These are phyloP conservation scores for Penicillium tannophilum DNA, from an alignment of 495 filamentous ascomycete species.

Conservation along the genomic window DNA sequence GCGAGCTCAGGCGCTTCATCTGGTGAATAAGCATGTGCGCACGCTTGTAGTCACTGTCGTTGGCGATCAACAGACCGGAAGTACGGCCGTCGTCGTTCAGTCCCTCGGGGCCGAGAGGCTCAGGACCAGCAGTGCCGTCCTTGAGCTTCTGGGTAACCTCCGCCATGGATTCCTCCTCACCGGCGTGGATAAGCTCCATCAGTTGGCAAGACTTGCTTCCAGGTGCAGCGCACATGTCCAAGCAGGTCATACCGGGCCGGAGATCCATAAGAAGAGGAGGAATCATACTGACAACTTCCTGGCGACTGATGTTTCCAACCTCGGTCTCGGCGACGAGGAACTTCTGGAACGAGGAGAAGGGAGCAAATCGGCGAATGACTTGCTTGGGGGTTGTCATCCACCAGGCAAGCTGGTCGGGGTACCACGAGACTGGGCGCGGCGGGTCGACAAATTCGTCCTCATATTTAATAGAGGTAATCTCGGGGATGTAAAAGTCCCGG, in stretches of 20 bases:
- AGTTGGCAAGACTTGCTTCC: slow-evolving; percentile 96
- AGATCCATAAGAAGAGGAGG: slow-evolving; percentile 92
- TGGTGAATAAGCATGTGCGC: slow-evolving; percentile 97
- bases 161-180: slow-evolving; percentile 81
- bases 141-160: slow-evolving; percentile 58
- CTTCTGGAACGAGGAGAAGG: slow-evolving; percentile 93
- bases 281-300: slow-evolving; percentile 98
- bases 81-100: slow-evolving; percentile 81
- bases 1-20: slow-evolving; percentile 93
- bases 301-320: slow-evolving; percentile 94
- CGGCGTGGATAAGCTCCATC: slow-evolving; percentile 88
- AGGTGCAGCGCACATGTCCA: slow-evolving; percentile 95
- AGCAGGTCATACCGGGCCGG: slow-evolving; percentile 82
- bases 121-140: slow-evolving; percentile 49
- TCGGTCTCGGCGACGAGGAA: slow-evolving; percentile 97
- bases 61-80: slow-evolving; percentile 90
- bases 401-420: slow-evolving; percentile 92
- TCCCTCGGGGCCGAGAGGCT: slow-evolving; percentile 47
- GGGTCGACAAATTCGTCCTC: slow-evolving; percentile 80
- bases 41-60: slow-evolving; percentile 93
- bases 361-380: slow-evolving; percentile 83
- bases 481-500: slow-evolving; percentile 83
- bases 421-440: slow-evolving; percentile 81
- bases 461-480: slow-evolving; percentile 79
- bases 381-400: slow-evolving; percentile 96